Conservation (phyloP, 2,329 filamentous ascomycete species). For the Reticulascus tulasneorum region DNA sequence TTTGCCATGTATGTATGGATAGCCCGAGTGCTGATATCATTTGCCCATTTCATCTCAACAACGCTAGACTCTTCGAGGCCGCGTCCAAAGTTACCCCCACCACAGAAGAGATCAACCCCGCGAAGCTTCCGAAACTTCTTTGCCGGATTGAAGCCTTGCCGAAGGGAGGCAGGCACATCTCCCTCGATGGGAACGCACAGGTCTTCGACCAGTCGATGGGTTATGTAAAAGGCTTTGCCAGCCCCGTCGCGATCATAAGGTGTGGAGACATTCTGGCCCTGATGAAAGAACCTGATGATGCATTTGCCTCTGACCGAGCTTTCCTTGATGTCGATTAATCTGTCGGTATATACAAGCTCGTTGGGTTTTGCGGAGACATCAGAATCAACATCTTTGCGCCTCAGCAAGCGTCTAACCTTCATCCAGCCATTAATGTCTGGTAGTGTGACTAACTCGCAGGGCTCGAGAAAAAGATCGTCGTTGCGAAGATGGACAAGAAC, state of each 20-base stretch:
- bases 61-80: conserved; percentile 70
- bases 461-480: conserved; percentile 43
- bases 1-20: conserved; percentile 75
- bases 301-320: conserved; percentile 52
- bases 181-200: conserved; percentile 19
- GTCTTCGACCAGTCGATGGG: conserved; percentile 24
- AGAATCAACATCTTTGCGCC: conserved; percentile 42
- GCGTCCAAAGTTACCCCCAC: conserved; percentile 72
- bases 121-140: conserved; percentile 35
- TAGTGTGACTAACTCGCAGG: conserved; percentile 51
- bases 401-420: conserved; percentile 48
- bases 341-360: conserved; percentile 54
- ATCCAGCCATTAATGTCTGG: conserved; percentile 23
- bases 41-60: conserved; percentile 61
- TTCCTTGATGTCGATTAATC: conserved; percentile 31
- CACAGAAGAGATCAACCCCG: conserved; percentile 72
- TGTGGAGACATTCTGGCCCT: conserved; percentile 42
- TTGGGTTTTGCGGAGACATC: no score
- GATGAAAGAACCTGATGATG: conserved; percentile 51
- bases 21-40: conserved; percentile 61
- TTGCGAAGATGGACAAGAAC: conserved; percentile 42
- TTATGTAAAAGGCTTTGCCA: conserved; percentile 64
- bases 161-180: conserved; percentile 23
- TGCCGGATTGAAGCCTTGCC: conserved; percentile 52
- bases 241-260: conserved; percentile 65